Evolutionary conservation across 2,329 filamentous ascomycete genomes (phyloP).

Genomic region (Chalara sp.): DNA sequence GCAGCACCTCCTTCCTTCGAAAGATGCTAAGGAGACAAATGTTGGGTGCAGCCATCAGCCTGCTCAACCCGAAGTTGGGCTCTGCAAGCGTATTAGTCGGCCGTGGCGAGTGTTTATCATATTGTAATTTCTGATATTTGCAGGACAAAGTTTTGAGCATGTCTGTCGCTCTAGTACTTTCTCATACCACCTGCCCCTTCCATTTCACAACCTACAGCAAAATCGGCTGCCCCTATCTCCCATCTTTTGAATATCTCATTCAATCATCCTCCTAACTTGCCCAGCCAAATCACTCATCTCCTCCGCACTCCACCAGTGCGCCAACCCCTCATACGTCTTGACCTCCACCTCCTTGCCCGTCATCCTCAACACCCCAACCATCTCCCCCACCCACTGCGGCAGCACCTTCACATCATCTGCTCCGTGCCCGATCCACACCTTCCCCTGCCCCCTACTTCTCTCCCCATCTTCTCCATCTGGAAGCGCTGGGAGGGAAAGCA

Average conservation of each 20-base stretch:
- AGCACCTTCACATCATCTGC: conserved; percentile 16
- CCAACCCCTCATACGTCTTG: conserved; percentile 8
- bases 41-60: no score
- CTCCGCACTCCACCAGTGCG: conserved; percentile 11
- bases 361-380: conserved; percentile 5
- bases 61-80: no score
- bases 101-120: no score
- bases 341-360: conserved; percentile 4
- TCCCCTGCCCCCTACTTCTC: not conserved
- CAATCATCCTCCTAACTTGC: conserved; percentile 5
- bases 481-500: not conserved
- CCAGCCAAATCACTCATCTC: conserved; percentile 11
- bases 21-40: no score
- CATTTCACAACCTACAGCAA: no score
- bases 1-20: no score
- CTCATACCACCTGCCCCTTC: no score
- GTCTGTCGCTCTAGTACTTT: no score
- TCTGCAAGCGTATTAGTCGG: no score
- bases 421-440: conserved; percentile 11
- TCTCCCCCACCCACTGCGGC: conserved; percentile 15
- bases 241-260: not conserved
- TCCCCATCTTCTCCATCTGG: not conserved
- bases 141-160: no score
- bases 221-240: no score
- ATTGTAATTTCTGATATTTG: no score